Conservation (phyloP, 2,329 filamentous ascomycete species). For the Clonostachys chloroleuca region DNA sequence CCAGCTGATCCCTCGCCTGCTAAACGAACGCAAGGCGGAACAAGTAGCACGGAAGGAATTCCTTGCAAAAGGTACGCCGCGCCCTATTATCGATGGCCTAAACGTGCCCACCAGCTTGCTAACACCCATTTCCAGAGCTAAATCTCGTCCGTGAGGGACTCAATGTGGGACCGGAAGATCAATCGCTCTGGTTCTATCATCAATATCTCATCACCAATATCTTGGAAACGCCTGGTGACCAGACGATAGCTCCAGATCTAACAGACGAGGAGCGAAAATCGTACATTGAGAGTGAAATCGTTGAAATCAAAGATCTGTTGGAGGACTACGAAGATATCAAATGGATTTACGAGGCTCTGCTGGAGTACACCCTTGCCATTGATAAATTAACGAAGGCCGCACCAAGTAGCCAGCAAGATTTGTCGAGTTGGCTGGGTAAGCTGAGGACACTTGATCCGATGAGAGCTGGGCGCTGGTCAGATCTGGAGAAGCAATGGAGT, state of each 20-base stretch:
- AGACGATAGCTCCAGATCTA: slow-evolving; percentile 62
- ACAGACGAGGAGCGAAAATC: slow-evolving; percentile 53
- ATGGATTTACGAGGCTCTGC: slow-evolving; percentile 83
- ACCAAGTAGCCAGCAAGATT: slow-evolving; percentile 27
- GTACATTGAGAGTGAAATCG: slow-evolving; percentile 68
- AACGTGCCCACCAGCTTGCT: background rate
- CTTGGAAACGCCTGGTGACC: slow-evolving; percentile 38
- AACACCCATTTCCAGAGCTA: slow-evolving; percentile 52
- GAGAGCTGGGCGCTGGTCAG: slow-evolving; percentile 70
- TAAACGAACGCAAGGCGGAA: slow-evolving; percentile 66
- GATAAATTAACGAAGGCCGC: slow-evolving; percentile 32
- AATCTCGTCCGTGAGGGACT: slow-evolving; percentile 71
- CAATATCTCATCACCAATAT: slow-evolving; percentile 76
- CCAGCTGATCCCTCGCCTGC: slow-evolving; percentile 72
- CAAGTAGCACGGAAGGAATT: slow-evolving; percentile 60
- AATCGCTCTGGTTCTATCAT: slow-evolving; percentile 97
- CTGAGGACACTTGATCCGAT: slow-evolving; percentile 70
- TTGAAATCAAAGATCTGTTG: slow-evolving; percentile 64
- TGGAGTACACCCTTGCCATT: slow-evolving; percentile 67
- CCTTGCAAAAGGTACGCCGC: slow-evolving; percentile 60
- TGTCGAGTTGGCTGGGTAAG: slow-evolving; percentile 57
- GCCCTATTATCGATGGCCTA: background rate
- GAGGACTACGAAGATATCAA: slow-evolving; percentile 60
- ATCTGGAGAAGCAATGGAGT: slow-evolving; percentile 45
- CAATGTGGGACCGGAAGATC: slow-evolving; percentile 87